Percentiles rank a stretch among this genome's conserved stretches.
Evolutionary conservation across 305 asterid genomes (phyloP).

Genomic region (Nicotiana rustica): DNA sequence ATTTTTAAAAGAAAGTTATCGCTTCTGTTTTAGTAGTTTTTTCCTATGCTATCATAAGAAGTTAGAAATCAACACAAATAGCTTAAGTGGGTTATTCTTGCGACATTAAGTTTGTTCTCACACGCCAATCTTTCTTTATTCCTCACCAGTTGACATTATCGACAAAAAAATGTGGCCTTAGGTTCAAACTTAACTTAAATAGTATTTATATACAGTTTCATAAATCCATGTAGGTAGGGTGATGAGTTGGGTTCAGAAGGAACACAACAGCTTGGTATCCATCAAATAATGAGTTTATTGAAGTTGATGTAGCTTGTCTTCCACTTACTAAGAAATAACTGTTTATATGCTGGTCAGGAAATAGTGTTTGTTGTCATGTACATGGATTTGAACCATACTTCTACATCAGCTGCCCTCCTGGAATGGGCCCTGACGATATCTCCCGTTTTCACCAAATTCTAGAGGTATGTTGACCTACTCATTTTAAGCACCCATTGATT

Average conservation of each 20-base stretch:
- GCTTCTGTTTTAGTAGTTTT: conserved; percentile 7
- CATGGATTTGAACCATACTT: conserved; percentile 99
- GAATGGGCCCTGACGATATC: conserved; percentile 99
- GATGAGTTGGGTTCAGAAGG: conserved; percentile 23
- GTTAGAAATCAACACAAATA: conserved; percentile 5
- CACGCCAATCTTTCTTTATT: background rate
- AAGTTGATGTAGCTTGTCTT: conserved; percentile 29
- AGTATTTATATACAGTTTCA: background rate
- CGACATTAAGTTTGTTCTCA: background rate
- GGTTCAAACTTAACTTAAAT: background rate
- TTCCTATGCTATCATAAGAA: conserved; percentile 4
- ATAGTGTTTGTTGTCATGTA: conserved; percentile 93
- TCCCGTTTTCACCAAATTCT: conserved; percentile 88
- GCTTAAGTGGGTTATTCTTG: background rate
- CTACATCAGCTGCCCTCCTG: conserved; percentile 87
- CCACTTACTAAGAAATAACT: conserved; percentile 31
- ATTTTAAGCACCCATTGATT: conserved; percentile 21
- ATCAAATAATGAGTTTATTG: conserved; percentile 18
- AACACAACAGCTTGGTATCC: background rate
- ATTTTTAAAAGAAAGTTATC: background rate
- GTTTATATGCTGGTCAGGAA: conserved; percentile 64
- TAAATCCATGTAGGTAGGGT: background rate
- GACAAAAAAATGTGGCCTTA: background rate
- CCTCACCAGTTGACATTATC: background rate
- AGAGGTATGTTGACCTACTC: conserved; percentile 61